Evolutionary conservation across 495 filamentous ascomycete genomes (phyloP).

Genomic region (Rhypophila decipiens): DNA sequence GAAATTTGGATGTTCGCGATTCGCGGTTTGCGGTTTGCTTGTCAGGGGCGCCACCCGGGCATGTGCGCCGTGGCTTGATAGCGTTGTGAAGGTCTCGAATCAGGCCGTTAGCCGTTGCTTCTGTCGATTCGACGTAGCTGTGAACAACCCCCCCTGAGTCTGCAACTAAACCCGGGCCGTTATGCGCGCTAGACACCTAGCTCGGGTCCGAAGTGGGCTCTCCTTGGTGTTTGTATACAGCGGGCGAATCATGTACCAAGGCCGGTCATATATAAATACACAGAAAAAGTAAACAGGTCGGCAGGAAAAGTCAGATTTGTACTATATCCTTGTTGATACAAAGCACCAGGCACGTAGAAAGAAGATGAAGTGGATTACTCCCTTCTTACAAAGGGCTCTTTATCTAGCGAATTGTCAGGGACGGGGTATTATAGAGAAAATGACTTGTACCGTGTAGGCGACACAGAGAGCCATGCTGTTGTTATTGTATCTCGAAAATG

Average conservation of each 20-base stretch:
- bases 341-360: background rate
- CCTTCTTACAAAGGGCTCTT: background rate
- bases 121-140: background rate
- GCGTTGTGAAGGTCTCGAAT: too few relatives aligned
- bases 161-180: background rate
- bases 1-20: constrained; percentile 3
- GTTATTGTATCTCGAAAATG: constrained; percentile 2
- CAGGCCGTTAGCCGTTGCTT: too few relatives aligned
- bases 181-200: too few relatives aligned
- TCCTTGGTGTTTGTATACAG: background rate
- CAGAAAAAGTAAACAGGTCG: background rate
- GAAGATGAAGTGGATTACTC: background rate
- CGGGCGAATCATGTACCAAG: background rate
- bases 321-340: background rate
- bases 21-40: constrained; percentile 1
- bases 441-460: too few relatives aligned
- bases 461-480: background rate
- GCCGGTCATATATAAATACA: background rate
- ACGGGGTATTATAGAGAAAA: background rate
- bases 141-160: background rate
- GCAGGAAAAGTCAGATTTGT: too few relatives aligned
- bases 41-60: too few relatives aligned
- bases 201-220: too few relatives aligned
- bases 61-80: constrained; percentile 1
- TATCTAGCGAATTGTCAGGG: background rate